Evolutionary conservation across 352 stramenopile genomes (phyloP).

Genomic region (Globisporangium nunn): DNA sequence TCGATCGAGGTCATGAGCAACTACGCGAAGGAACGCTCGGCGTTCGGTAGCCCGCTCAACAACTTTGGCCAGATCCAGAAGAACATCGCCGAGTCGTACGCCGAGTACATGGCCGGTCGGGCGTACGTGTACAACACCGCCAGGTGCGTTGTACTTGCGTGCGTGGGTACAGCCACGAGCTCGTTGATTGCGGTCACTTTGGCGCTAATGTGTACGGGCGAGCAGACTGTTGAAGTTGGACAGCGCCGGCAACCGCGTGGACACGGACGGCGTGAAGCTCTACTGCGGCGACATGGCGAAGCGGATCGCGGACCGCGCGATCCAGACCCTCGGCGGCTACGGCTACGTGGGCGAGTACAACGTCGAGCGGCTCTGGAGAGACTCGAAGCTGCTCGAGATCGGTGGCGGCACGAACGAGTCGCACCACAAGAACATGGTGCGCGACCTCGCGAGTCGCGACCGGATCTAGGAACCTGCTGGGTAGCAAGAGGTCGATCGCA

Average conservation of each 20-base stretch:
- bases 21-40: slow-evolving; percentile 89
- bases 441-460: slow-evolving; percentile 46
- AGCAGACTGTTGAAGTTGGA: slow-evolving; percentile 91
- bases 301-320: slow-evolving; percentile 95
- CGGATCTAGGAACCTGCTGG: slow-evolving; percentile 16
- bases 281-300: slow-evolving; percentile 98
- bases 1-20: slow-evolving; percentile 97
- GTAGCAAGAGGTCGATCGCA: neutral
- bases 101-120: slow-evolving; percentile 96
- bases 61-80: slow-evolving; percentile 92
- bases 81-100: slow-evolving; percentile 97
- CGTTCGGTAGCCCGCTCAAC: slow-evolving; percentile 94
- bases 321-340: slow-evolving; percentile 97
- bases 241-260: slow-evolving; percentile 92
- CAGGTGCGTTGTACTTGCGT: slow-evolving; percentile 26
- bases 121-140: slow-evolving; percentile 96
- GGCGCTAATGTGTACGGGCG: neutral
- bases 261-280: slow-evolving; percentile 98
- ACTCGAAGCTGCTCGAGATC: slow-evolving; percentile 99
- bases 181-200: neutral
- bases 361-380: slow-evolving; percentile 97
- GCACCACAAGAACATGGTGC: slow-evolving; percentile 98
- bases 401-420: slow-evolving; percentile 98
- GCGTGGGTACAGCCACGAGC: neutral
- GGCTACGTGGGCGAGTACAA: slow-evolving; percentile 99